Conservation (phyloP, 2,329 filamentous ascomycete species). For the Diaporthe nobilis region DNA sequence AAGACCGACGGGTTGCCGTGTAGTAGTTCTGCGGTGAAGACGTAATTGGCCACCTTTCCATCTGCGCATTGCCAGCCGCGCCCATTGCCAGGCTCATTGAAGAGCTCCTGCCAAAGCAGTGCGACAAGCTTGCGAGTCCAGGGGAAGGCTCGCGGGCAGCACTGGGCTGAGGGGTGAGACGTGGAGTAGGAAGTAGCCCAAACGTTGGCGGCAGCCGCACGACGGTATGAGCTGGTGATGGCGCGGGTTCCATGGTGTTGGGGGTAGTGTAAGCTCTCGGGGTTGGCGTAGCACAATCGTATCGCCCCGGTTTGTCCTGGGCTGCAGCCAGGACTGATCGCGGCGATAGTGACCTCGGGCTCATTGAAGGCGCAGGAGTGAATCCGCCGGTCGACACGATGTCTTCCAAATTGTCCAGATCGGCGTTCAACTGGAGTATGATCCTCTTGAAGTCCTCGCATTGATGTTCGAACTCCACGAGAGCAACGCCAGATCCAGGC, state of each 20-base stretch:
- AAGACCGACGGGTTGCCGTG: constrained; percentile 68
- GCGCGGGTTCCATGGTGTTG: constrained; percentile 65
- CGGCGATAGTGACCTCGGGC: constrained; percentile 50
- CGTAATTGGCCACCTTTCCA: constrained; percentile 68
- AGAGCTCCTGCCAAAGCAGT: constrained; percentile 63
- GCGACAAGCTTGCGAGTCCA: constrained; percentile 49
- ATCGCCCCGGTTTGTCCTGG: constrained; percentile 46
- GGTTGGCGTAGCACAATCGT: constrained; percentile 52
- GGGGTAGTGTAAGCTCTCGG: constrained; percentile 59
- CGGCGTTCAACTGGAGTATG: constrained; percentile 69
- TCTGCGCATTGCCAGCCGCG: constrained; percentile 62
- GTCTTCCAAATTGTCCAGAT: constrained; percentile 71
- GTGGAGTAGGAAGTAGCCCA: constrained; percentile 70
- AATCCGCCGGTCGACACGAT: constrained; percentile 51
- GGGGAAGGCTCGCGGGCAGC: constrained; percentile 73
- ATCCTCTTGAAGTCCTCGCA: constrained; percentile 71
- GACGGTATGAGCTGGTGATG: constrained; percentile 58
- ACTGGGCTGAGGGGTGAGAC: constrained; percentile 68
- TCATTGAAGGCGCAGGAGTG: constrained; percentile 39
- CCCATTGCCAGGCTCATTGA: constrained; percentile 74
- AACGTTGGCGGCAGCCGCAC: constrained; percentile 66
- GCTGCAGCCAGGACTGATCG: constrained; percentile 61
- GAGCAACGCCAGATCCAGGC: constrained; percentile 60
- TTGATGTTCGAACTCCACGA: constrained; percentile 59
- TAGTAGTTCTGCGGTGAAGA: constrained; percentile 68